phyloP scores from a whole-genome alignment of 2,329 filamentous ascomycete genomes.

The Moelleriella libera region DNA sequence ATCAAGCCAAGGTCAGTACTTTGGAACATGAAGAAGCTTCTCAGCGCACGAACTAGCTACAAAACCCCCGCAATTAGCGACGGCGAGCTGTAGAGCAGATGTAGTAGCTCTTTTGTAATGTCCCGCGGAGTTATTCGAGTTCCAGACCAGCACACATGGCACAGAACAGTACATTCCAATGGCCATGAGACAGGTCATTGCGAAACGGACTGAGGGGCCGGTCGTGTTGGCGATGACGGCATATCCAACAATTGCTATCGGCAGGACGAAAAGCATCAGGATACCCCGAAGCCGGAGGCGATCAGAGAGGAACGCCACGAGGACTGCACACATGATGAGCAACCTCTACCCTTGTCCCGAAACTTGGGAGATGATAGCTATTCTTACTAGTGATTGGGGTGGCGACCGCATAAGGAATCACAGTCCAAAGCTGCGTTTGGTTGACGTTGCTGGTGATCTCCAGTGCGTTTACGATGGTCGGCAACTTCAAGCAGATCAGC shows the following conservation, averaged over 20 bases:
- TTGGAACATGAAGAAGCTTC: background rate
- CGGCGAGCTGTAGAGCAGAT: conserved; percentile 47
- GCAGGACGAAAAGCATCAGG: conserved; percentile 48
- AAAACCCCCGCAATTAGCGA: conserved; percentile 55
- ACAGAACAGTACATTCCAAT: conserved; percentile 50
- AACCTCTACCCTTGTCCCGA: no score
- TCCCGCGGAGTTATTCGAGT: conserved; percentile 52
- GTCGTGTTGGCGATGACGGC: conserved; percentile 44
- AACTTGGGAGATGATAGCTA: no score
- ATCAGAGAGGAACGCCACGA: conserved; percentile 44
- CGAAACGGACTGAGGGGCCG: conserved; percentile 40
- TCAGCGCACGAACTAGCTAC: conserved; percentile 34
- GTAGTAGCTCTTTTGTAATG: conserved; percentile 60
- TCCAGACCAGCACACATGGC: conserved; percentile 50
- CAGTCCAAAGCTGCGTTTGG: conserved; percentile 46
- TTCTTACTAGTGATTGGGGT: conserved; percentile 34
- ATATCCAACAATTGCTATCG: conserved; percentile 51
- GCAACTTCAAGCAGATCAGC: conserved; percentile 25
- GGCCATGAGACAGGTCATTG: conserved; percentile 55
- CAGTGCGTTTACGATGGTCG: conserved; percentile 48
- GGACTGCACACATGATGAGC: conserved; percentile 16
- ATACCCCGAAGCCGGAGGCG: conserved; percentile 42
- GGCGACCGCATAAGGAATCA: conserved; percentile 49
- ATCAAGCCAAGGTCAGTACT: background rate
- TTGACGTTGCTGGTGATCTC: conserved; percentile 38